Evolutionary conservation across 140 eudicot species (phyloP), one percentile per base, ranked within the genome.

Genomic region (Bidens hawaiensis): DNA sequence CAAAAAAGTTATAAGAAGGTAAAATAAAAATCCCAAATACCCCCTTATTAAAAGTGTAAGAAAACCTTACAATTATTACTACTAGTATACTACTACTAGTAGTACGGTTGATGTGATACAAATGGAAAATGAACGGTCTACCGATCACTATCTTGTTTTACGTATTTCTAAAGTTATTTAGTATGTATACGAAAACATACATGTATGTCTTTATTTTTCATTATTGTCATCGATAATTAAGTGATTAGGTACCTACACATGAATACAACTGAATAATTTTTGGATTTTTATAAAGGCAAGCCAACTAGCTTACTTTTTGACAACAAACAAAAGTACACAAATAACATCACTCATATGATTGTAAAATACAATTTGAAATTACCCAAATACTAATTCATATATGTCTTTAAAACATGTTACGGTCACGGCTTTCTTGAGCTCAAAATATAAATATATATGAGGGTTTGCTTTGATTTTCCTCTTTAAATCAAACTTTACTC

Each of bases 311-410:
- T 76, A 64, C 42, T 69, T 57, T 11, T 59, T 22, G 59, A 30
- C 16, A 74, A 66, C 23, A 64, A 48, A 58, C 23, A 15, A 34
- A 56, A 65, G 49, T 38, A 75, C 72, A 69, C 62, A 75, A 53
- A 70, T 38, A 48, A 58, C 65, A 70, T 64, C 65, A 64, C 68
- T 70, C 77, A 70, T 62, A 70, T 71, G 68, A 56, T 31, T 76
- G 53, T 33, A 54, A 33, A 45, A 42, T 63, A 55, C 62, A 75
- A 45, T 19, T 15, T 33, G 2, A 55, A 62, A 57, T 62, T 27
- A 48, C 9, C 36, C 63, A 48, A 41, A 76, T 17, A 76, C 58
- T 33, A 52, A 30, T 40, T 55, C n/a, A n/a, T n/a, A n/a, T 47
- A 47, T 76, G 46, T 25, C 69, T 60, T 64, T 60, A 36, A 64